Base-by-base conservation (phyloP, 768 basidiomycete genomes). In the Hygrocybe punicea region DNA sequence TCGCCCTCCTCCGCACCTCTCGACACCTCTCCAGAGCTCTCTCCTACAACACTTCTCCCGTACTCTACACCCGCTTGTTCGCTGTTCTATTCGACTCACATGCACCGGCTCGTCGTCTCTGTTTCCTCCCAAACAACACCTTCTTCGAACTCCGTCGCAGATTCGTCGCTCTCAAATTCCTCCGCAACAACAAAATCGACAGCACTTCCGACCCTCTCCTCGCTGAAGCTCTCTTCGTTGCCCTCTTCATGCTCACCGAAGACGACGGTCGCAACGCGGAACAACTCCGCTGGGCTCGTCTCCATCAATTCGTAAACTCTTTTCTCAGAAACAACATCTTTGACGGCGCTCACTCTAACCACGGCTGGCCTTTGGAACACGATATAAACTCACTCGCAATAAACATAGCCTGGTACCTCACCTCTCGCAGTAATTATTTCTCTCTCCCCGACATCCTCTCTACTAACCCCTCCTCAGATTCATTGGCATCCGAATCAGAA, bases 241-340 rank as follows among this genome's bases (percentile, higher is more conserved):
- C 81, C 51, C 84, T 81, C 63, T 65, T 80, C 35, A 84, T 87
- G 81, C 69, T 84, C 40, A 21, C 56, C 17, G 75, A 84, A 33
- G 83, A 85, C 59, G 78, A 82, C 24, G 79, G 76, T 53, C 77
- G 73, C 58, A 84, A 84, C 63, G 62, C 73, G 37, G 71, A 72
- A 50, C 82, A 80, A 58, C 70, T 84, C 13, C 63, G 73, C 48
- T 73, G 74, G 64, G 79, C 80, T 5, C 72, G 71, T 39, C 64
- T 82, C 10, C 73, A 74, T 3, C 35, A 55, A 0, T 78, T 83
- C 55, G 67, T 82, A 14, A 69, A 70, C 36, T 51, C 45, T 1
- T 81, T 75, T 60, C 57, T 84, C 23, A 72, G 73, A 19, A 58
- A 69, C 6, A 71, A 73, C 19, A 65, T 83, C 9, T 71, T 77